Conservation (phyloP, 352 stramenopile genomes). For the Lagenidium sp. region DNA sequence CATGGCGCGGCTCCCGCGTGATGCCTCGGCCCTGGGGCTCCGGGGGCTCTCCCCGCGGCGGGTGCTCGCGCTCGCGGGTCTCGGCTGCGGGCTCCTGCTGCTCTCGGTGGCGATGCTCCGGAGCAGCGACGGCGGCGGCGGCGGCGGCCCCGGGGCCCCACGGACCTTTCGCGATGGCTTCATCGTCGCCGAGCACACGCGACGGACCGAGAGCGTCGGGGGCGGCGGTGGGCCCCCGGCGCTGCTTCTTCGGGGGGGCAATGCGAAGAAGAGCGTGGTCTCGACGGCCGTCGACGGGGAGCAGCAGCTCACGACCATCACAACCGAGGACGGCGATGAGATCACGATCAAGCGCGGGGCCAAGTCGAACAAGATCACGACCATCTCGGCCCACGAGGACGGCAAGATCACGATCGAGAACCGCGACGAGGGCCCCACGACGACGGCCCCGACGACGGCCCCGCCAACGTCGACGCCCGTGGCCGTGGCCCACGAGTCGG, state of each 20-base stretch:
- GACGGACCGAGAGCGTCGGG: slow-evolving; percentile 23
- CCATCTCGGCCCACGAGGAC: slow-evolving; percentile 57
- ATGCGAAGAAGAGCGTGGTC: slow-evolving; percentile 10
- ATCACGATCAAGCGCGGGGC: slow-evolving; percentile 64
- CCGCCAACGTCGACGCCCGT: background rate
- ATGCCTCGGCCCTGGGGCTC: no score
- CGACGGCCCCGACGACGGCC: background rate
- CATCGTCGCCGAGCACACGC: slow-evolving; percentile 40
- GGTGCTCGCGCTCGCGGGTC: slow-evolving; percentile 40
- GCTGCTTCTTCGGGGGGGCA: background rate
- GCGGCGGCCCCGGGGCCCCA: no score
- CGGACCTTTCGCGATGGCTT: slow-evolving; percentile 69
- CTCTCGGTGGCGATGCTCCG: slow-evolving; percentile 53
- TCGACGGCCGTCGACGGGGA: slow-evolving; percentile 17
- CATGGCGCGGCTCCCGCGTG: no score
- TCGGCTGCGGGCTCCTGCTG: slow-evolving; percentile 41
- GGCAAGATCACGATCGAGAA: slow-evolving; percentile 74
- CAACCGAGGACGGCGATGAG: slow-evolving; percentile 64
- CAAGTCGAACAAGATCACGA: slow-evolving; percentile 59
- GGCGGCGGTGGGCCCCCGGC: background rate
- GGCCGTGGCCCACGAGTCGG: slow-evolving; percentile 3
- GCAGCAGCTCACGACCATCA: slow-evolving; percentile 48
- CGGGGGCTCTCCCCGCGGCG: slow-evolving; percentile 36
- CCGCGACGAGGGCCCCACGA: slow-evolving; percentile 12
- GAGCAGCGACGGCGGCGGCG: slow-evolving; percentile 21